Base-by-base conservation (phyloP, 345 rosid species). In the Salix koriyanagi region DNA sequence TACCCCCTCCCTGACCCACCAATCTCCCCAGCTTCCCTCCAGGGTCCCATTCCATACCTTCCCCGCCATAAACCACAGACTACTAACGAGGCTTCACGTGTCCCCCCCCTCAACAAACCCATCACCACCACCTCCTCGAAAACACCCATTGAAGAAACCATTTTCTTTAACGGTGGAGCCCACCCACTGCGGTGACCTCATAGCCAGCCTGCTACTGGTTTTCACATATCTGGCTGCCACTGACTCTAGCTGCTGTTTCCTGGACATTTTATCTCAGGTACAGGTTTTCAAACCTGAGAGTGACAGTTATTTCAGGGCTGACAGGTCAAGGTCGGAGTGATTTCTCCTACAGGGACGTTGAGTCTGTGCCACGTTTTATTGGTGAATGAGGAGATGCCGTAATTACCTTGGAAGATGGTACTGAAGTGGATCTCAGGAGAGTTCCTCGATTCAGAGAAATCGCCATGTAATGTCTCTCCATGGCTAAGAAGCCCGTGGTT, bases 361-460 rank as follows among this genome's bases (percentile, higher is more conserved):
- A 96, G 79, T 98, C 90, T 23, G 99, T 96, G 83, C 98, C 99
- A 26, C 79, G 99, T 67, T 90, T 96, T 68, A 84, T 92, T 15
- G 99, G 99, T 36, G 97, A 96, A 84, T 92, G 97, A 96, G 98
- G 99, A 71, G 98, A 96, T 73, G 81, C 93, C 76, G 70, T 96
- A 62, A 96, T 91, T 67, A 92, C 97, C 0, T 76, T 96, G 76
- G 85, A 73, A 75, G 98, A 93, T 71, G 97, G 94, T 2, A 91
- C 98, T 2, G 90, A 89, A 80, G 93, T 96, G 41, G 97, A 91
- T 77, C 87, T 93, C 7, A 85, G 96, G 85, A 91, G 97, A 67
- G 99, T 91, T 37, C 99, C 99, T 6, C 92, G 75, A 84, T 96
- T 96, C 78, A 88, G 99, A 82, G 93, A 91, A 85, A 87, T 91